phyloP scores from a whole-genome alignment of 176 grass and related monocot genomes.

The Aegilops longissima region DNA sequence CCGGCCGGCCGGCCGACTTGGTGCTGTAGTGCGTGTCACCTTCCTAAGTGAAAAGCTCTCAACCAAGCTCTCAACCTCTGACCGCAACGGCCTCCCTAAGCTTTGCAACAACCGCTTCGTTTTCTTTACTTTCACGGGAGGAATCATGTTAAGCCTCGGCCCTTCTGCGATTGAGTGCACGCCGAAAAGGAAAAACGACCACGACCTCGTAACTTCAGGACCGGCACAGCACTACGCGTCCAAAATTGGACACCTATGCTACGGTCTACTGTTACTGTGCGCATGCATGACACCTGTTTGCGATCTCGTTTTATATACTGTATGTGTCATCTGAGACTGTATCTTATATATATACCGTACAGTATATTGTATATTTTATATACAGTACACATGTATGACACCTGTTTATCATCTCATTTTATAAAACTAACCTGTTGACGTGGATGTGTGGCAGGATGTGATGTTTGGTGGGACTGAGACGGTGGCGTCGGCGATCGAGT shows the following conservation, averaged over 20 bases:
- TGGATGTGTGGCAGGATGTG: slow-evolving; percentile 60
- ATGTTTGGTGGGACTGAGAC: slow-evolving; percentile 99
- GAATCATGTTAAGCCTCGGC: not conserved
- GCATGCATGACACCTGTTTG: not conserved
- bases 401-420: not conserved
- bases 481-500: slow-evolving; percentile 90
- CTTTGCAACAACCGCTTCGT: slow-evolving; percentile 14
- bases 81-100: not conserved
- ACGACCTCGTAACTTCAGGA: not conserved
- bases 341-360: no score
- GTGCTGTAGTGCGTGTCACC: slow-evolving; percentile 17
- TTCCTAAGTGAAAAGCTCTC: not conserved
- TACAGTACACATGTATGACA: not conserved
- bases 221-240: not conserved
- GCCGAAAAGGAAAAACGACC: not conserved
- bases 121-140: slow-evolving; percentile 22
- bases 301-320: not conserved
- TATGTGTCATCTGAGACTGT: not conserved
- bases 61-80: not conserved
- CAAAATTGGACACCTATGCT: not conserved
- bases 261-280: not conserved
- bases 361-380: no score
- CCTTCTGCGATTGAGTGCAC: not conserved
- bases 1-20: no score
- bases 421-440: not conserved